A percentile compares a stretch with the other conserved stretches of the same genome.
These are phyloP conservation scores for Colletotrichum navitas DNA, from an alignment of 2,329 filamentous ascomycete genomes.

Conservation along the genomic window DNA sequence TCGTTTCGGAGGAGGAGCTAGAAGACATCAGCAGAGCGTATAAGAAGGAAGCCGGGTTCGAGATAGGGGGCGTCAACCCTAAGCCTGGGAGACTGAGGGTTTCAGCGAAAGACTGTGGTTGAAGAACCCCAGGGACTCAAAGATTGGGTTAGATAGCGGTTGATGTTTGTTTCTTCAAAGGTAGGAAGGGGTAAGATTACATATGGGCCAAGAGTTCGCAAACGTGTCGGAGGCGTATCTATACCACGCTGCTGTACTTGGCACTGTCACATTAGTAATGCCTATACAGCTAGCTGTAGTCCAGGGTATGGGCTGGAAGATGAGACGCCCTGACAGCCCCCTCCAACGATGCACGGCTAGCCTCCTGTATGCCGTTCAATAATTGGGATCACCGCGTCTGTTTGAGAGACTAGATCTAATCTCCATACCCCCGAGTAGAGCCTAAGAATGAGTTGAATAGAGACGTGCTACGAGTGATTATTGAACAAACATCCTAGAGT, in stretches of 20 bases:
- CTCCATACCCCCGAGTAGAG: background rate
- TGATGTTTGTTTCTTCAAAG: too few relatives aligned
- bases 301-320: background rate
- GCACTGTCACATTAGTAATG: background rate
- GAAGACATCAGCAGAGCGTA: conserved; percentile 25
- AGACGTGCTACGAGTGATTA: background rate
- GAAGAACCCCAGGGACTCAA: conserved; percentile 8
- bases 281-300: background rate
- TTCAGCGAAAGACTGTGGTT: conserved; percentile 11
- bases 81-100: conserved; percentile 17
- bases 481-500: background rate
- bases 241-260: background rate
- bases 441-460: background rate
- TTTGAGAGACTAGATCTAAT: background rate
- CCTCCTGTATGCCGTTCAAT: background rate
- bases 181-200: background rate
- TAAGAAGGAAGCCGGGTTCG: conserved; percentile 31
- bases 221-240: background rate
- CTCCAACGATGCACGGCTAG: too few relatives aligned
- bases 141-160: conserved; percentile 6
- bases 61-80: conserved; percentile 30
- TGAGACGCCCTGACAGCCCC: background rate
- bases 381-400: background rate
- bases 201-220: background rate
- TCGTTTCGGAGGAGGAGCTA: conserved; percentile 24